These are phyloP conservation scores for Tuctoria greenei DNA, from an alignment of 176 grass and related monocot species.

Conservation along the genomic window DNA sequence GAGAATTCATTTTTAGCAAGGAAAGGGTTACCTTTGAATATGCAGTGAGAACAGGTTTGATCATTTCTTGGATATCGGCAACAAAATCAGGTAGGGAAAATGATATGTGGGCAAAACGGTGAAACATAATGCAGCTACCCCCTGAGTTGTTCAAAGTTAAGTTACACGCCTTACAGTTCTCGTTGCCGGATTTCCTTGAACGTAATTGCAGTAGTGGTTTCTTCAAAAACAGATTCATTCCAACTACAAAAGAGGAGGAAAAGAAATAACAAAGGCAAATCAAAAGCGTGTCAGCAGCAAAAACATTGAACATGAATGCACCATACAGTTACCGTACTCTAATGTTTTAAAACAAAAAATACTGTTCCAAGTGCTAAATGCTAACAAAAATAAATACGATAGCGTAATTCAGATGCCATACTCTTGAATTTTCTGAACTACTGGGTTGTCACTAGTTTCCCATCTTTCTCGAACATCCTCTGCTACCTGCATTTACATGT, in stretches of 20 bases:
- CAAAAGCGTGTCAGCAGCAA: neutral
- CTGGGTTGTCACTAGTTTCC: conserved; percentile 96
- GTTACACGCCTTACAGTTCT: conserved; percentile 75
- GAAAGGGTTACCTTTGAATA: conserved; percentile 72
- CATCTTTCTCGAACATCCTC: conserved; percentile 89
- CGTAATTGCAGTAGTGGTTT: conserved; percentile 74
- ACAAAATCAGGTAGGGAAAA: conserved; percentile 95
- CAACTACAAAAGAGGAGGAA: conserved; percentile 49
- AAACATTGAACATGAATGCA: conserved; percentile 18
- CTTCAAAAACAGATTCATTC: conserved; percentile 94
- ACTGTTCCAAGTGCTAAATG: conserved; percentile 5
- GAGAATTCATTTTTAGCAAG: neutral
- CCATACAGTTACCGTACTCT: neutral
- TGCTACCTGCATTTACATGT: conserved; percentile 67
- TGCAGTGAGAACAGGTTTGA: conserved; percentile 82
- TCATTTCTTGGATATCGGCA: conserved; percentile 87
- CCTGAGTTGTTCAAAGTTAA: conserved; percentile 27
- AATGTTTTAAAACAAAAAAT: neutral
- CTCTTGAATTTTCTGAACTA: conserved; percentile 81
- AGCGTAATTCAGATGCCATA: conserved; percentile 23
- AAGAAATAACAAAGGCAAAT: neutral
- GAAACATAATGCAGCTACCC: conserved; percentile 28
- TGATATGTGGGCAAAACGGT: conserved; percentile 48
- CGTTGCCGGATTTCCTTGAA: conserved; percentile 88
- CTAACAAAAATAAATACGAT: conserved; percentile 20